Evolutionary conservation across 2,329 filamentous ascomycete species (phyloP), one percentile per base, ranked within the genome.

Genomic region (Fonsecaea pedrosoi): DNA sequence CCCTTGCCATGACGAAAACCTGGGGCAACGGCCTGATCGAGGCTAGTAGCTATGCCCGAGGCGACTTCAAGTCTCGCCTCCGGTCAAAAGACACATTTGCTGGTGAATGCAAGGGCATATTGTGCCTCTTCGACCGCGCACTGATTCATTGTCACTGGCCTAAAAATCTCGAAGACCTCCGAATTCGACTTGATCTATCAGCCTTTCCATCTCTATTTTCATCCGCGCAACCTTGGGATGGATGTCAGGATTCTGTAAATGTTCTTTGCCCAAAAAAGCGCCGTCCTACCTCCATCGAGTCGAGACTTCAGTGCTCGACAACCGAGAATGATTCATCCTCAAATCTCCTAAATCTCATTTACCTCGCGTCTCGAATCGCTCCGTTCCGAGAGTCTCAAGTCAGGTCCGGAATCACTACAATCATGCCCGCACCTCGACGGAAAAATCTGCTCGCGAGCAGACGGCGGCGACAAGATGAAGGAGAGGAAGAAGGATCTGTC

Each of bases 401-500:
- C 38, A 4, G 9, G 54, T 60, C 53, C 25, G 40, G 37, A 34
- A 13, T 57, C 34, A 10, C 25, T 56, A 37, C 55, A 66, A 68
- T 40, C 69, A 83, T 83, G 81, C 79, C 78, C 73, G 77, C 77
- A 64, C 72, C 74, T 64, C 77, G 75, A 73, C 77, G 78, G 74
- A 79, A 77, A 73, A 78, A 80, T 61, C 79, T 82, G 64, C 77
- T 80, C 67, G 76, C 79, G 57, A 82, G 81, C 72, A 61, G 59
- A 70, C 77, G 81, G 67, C 76, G 78, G 72, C 77, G 80, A 68
- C 80, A 82, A 65, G 82, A 84, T 68, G 82, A 83, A 66, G 82
- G 80, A 57, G 81, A 82, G 71, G 82, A 83, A 67, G 82, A 83
- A 68, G 78, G 77, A 57, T 82, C 80, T 54, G 66, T 85, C 67